phyloP scores from a whole-genome alignment of 257 asterid species.

The Coffea eugenioides region DNA sequence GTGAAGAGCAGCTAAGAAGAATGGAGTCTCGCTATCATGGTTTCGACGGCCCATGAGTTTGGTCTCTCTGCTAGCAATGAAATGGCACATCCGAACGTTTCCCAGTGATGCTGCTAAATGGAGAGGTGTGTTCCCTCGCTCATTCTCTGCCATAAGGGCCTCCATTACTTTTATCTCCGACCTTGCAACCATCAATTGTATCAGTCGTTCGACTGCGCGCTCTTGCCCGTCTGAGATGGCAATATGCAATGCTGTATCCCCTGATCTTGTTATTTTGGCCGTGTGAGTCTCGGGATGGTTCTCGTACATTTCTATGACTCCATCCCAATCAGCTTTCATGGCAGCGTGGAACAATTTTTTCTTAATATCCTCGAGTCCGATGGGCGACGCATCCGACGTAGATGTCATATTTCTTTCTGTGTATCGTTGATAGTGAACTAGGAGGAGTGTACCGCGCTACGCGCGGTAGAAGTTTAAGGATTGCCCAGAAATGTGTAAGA shows the following conservation, averaged over 20 bases:
- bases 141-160: not conserved
- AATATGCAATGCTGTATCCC: slow-evolving; percentile 16
- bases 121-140: slow-evolving; percentile 12
- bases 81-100: not conserved
- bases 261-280: slow-evolving; percentile 12
- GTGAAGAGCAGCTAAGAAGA: slow-evolving; percentile 34
- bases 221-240: slow-evolving; percentile 12
- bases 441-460: too few species aligned
- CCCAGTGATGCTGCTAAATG: slow-evolving; percentile 14
- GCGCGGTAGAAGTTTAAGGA: too few species aligned
- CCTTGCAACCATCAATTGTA: not conserved
- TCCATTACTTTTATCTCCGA: not conserved
- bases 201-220: not conserved
- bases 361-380: not conserved
- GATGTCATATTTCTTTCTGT: not conserved
- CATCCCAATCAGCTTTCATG: slow-evolving; percentile 10
- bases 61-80: not conserved
- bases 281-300: not conserved
- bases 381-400: not conserved
- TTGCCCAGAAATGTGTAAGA: too few species aligned
- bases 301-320: not conserved
- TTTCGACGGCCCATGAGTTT: slow-evolving; percentile 19
- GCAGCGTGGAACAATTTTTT: slow-evolving; percentile 17
- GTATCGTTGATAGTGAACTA: not conserved
- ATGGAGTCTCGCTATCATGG: slow-evolving; percentile 30